Conservation (phyloP, 352 stramenopile species). For the Phytopythium chamaehyphon region DNA sequence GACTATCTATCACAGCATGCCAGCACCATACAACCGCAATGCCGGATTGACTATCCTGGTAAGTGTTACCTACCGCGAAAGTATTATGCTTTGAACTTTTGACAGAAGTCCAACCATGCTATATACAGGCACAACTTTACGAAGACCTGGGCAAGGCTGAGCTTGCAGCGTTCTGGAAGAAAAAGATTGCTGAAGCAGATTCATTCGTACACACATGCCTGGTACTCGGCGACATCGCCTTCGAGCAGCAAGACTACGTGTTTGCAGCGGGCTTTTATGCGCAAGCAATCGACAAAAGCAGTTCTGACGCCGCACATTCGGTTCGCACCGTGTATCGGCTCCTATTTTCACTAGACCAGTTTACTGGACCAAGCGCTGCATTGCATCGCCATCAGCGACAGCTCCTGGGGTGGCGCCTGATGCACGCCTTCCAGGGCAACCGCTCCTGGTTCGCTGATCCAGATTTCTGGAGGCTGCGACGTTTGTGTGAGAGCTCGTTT, state of each 20-base stretch:
- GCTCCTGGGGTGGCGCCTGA: slow-evolving; percentile 26
- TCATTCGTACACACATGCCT: slow-evolving; percentile 1
- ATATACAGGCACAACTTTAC: slow-evolving; percentile 30
- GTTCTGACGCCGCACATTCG: neutral
- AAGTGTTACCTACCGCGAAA: slow-evolving; percentile 4
- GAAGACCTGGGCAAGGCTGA: slow-evolving; percentile 15
- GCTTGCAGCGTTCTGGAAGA: slow-evolving; percentile 32
- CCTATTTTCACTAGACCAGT: slow-evolving; percentile 19
- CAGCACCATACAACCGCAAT: slow-evolving; percentile 29
- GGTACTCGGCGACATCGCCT: slow-evolving; percentile 23
- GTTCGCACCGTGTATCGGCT: slow-evolving; percentile 21
- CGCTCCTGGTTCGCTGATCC: slow-evolving; percentile 15
- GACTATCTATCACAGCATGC: slow-evolving; percentile 44
- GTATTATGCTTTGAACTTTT: neutral
- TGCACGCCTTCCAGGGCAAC: slow-evolving; percentile 9
- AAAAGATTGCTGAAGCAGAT: slow-evolving; percentile 15
- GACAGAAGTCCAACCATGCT: neutral
- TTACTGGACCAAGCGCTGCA: slow-evolving; percentile 9
- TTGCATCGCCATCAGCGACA: slow-evolving; percentile 7
- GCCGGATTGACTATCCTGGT: slow-evolving; percentile 50
- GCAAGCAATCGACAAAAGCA: slow-evolving; percentile 5
- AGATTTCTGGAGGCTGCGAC: slow-evolving; percentile 27
- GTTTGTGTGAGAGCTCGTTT: slow-evolving; percentile 26
- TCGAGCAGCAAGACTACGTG: slow-evolving; percentile 24
- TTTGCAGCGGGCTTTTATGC: slow-evolving; percentile 35